Percentiles rank a stretch among this genome's conserved stretches.
phyloP scores from a whole-genome alignment of 805 yeast genomes.

The Metschnikowia borealis region DNA sequence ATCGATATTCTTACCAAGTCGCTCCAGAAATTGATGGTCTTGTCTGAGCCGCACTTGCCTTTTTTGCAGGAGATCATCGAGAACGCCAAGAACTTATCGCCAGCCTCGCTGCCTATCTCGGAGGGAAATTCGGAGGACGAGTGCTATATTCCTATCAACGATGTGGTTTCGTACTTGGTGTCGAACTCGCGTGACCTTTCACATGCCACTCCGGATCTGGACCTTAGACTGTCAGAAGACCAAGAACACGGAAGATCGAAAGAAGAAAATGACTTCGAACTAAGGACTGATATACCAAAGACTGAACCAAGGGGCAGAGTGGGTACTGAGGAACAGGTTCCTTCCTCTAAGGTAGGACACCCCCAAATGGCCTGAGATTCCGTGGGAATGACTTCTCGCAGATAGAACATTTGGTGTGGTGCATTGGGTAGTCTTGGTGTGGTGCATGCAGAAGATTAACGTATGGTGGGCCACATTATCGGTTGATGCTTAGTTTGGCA shows the following conservation, averaged over 20 bases:
- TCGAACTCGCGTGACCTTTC: slow-evolving; percentile 17
- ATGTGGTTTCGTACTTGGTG: slow-evolving; percentile 42
- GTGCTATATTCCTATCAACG: slow-evolving; percentile 39
- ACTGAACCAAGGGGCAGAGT: background rate
- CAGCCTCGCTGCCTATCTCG: slow-evolving; percentile 1
- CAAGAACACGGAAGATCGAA: background rate
- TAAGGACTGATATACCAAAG: no score
- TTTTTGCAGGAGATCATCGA: slow-evolving; percentile 22
- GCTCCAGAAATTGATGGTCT: slow-evolving; percentile 38
- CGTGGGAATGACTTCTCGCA: no score
- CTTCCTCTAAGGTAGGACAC: no score
- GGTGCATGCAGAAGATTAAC: no score
- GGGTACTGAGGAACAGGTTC: background rate
- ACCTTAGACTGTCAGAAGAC: background rate
- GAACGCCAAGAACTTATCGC: slow-evolving; percentile 9
- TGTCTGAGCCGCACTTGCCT: slow-evolving; percentile 28
- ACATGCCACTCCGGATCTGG: background rate
- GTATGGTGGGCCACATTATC: no score
- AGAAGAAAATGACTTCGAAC: no score
- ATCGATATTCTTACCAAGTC: slow-evolving; percentile 49
- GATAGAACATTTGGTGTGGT: no score
- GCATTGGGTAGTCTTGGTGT: no score
- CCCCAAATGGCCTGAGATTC: no score
- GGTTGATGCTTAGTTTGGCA: no score
- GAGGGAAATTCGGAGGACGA: slow-evolving; percentile 5